phyloP scores from a whole-genome alignment of 371 early-diverging fungal species.

The Mucor sp. region DNA sequence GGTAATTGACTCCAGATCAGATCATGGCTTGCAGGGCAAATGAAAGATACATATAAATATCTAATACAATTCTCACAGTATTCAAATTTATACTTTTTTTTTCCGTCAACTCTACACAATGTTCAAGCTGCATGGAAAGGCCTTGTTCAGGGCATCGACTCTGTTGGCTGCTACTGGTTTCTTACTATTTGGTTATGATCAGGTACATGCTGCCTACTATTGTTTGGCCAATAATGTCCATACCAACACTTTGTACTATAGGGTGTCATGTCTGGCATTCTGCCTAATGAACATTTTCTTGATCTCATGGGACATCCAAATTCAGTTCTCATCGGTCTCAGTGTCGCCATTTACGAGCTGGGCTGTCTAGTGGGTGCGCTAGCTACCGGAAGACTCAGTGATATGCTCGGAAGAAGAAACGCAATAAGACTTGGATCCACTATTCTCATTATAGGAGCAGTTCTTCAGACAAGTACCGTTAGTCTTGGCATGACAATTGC shows the following conservation, averaged over 20 bases:
- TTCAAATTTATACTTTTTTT: background rate
- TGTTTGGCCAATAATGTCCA: background rate
- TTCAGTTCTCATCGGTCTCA: conserved; percentile 21
- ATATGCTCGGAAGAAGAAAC: conserved; percentile 43
- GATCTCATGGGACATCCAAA: conserved; percentile 38
- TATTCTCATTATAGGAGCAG: conserved; percentile 40
- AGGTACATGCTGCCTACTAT: conserved; percentile 16
- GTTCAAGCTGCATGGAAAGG: conserved; percentile 28
- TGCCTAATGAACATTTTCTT: conserved; percentile 34
- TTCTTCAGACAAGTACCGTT: conserved; percentile 41
- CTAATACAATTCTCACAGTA: background rate
- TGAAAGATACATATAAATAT: background rate
- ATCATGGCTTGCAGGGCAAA: background rate
- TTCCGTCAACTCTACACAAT: background rate
- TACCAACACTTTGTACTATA: background rate
- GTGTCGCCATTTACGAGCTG: conserved; percentile 42
- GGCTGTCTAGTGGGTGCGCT: conserved; percentile 44
- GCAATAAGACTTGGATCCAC: conserved; percentile 37
- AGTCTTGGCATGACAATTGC: conserved; percentile 34
- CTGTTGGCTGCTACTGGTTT: conserved; percentile 38
- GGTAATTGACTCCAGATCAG: background rate
- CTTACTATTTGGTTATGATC: conserved; percentile 45
- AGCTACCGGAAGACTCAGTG: conserved; percentile 43
- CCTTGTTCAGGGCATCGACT: conserved; percentile 33
- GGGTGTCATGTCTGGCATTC: conserved; percentile 55